Conservation (phyloP, 352 stramenopile genomes). For the Phytopythium boreale region DNA sequence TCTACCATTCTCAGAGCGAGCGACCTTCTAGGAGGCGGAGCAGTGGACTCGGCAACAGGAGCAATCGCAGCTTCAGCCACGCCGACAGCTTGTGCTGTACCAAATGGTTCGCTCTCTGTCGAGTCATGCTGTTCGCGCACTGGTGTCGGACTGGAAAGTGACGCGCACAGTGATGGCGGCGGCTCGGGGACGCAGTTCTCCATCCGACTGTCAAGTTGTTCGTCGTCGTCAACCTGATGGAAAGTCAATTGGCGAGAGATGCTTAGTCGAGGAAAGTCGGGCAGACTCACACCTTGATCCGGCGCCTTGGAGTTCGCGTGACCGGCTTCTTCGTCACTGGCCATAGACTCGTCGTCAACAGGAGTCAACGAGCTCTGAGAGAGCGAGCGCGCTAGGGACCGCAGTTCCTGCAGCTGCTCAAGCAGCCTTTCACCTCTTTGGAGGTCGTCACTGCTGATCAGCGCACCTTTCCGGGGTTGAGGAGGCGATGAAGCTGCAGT, state of each 20-base stretch:
- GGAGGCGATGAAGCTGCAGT: background rate
- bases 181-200: conserved; percentile 32
- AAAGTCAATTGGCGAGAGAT: conserved; percentile 46
- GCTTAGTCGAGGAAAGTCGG: conserved; percentile 9
- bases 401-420: conserved; percentile 27
- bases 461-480: background rate
- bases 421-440: conserved; percentile 30
- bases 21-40: background rate
- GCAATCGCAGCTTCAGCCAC: background rate
- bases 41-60: background rate
- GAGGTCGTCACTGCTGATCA: conserved; percentile 16
- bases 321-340: background rate
- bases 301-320: background rate
- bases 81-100: background rate
- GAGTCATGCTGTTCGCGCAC: background rate
- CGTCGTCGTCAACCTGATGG: conserved; percentile 12
- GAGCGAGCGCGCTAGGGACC: conserved; percentile 19
- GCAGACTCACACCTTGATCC: background rate
- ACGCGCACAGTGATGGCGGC: conserved; percentile 1
- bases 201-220: background rate
- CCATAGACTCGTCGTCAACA: background rate
- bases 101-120: background rate
- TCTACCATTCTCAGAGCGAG: background rate
- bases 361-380: conserved; percentile 12
- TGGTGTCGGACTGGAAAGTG: background rate